Percentiles rank a stretch among this genome's conserved stretches.
phyloP scores from a whole-genome alignment of 495 filamentous ascomycete species.

The Extremus antarcticus region DNA sequence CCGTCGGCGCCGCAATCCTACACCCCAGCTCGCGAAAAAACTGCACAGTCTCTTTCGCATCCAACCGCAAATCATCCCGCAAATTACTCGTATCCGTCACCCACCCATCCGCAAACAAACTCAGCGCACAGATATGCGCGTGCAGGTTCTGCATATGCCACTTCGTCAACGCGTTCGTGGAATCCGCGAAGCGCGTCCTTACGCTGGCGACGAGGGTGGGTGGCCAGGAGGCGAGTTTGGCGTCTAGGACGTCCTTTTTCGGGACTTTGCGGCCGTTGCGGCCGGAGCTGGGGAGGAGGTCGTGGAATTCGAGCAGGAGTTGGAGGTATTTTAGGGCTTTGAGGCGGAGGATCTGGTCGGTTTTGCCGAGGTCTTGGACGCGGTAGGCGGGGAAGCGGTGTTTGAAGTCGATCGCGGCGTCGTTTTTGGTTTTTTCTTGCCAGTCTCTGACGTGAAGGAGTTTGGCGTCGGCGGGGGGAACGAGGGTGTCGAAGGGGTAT shows the following conservation, averaged over 20 bases:
- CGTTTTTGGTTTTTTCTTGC: slow-evolving; percentile 50
- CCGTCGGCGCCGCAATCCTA: slow-evolving; percentile 39
- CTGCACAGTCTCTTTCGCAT: slow-evolving; percentile 48
- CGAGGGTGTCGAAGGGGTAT: slow-evolving; percentile 60
- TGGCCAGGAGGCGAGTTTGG: slow-evolving; percentile 34
- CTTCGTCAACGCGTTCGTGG: slow-evolving; percentile 26
- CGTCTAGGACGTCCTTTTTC: slow-evolving; percentile 39
- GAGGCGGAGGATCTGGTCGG: slow-evolving; percentile 46
- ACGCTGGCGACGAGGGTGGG: slow-evolving; percentile 58
- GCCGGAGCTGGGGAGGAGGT: slow-evolving; percentile 29
- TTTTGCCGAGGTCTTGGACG: slow-evolving; percentile 44
- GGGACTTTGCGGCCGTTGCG: slow-evolving; percentile 30
- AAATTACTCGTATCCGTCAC: slow-evolving; percentile 67
- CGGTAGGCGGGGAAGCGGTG: slow-evolving; percentile 59
- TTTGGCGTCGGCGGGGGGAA: slow-evolving; percentile 30
- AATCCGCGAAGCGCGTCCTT: slow-evolving; percentile 57
- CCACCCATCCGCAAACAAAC: slow-evolving; percentile 59
- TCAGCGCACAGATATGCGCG: slow-evolving; percentile 36
- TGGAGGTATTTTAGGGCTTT: slow-evolving; percentile 58
- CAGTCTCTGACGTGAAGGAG: slow-evolving; percentile 60
- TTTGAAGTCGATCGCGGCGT: slow-evolving; percentile 37
- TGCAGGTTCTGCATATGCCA: slow-evolving; percentile 35
- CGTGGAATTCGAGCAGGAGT: slow-evolving; percentile 53
- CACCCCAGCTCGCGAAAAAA: slow-evolving; percentile 84
- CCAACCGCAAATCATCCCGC: slow-evolving; percentile 66